Percentiles rank a stretch among this genome's conserved stretches.
phyloP scores from a whole-genome alignment of 768 basidiomycete genomes.

The Hypholoma sublateritium region DNA sequence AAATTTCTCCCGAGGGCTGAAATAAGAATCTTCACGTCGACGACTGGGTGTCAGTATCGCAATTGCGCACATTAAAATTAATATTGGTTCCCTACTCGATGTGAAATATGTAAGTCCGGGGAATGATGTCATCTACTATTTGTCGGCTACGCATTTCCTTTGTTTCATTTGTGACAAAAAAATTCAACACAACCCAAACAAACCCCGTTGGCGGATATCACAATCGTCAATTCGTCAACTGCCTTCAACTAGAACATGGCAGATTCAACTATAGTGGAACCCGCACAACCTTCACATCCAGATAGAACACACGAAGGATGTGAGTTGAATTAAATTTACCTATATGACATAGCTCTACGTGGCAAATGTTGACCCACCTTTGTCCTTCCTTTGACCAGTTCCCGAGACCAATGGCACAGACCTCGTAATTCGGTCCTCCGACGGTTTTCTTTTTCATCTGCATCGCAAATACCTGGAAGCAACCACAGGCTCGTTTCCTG shows the following conservation, averaged over 20 bases:
- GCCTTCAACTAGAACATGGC: no score
- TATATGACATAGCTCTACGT: neutral
- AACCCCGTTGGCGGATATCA: no score
- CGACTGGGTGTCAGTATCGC: neutral
- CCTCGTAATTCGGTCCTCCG: conserved; percentile 9
- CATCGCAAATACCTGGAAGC: conserved; percentile 13
- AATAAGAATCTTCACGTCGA: neutral
- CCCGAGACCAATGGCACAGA: neutral
- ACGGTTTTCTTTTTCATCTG: conserved; percentile 14
- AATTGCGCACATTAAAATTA: neutral
- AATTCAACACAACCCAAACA: no score
- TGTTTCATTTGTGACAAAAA: no score
- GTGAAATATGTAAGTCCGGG: no score
- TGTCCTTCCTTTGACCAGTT: neutral
- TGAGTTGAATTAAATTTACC: neutral
- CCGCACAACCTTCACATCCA: no score
- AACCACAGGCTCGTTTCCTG: conserved; percentile 14
- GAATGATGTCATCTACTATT: no score
- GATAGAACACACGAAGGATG: no score
- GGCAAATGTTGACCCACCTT: neutral
- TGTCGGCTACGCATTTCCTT: no score
- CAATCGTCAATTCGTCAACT: no score
- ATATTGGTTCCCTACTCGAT: no score
- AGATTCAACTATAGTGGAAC: no score
- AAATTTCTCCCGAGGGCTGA: neutral